Conservation (phyloP, 768 basidiomycete species). For the Tylopilus rubrobrunneus region DNA sequence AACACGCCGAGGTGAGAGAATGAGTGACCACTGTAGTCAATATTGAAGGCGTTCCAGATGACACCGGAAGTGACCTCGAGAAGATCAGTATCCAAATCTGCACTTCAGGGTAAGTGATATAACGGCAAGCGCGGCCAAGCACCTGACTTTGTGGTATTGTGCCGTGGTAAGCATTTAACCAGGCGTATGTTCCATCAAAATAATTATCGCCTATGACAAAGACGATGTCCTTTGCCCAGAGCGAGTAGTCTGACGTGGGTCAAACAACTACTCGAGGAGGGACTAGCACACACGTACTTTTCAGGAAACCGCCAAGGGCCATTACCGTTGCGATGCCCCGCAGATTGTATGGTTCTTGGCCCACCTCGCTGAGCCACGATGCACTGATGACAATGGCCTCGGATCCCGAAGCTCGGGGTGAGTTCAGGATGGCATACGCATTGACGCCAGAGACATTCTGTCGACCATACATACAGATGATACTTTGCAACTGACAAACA, state of each 20-base stretch:
- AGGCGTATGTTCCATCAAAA: conserved; percentile 90
- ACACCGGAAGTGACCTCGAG: conserved; percentile 74
- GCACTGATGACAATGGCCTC: conserved; percentile 93
- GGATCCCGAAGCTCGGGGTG: conserved; percentile 88
- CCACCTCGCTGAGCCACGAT: conserved; percentile 75
- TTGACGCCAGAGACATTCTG: conserved; percentile 68
- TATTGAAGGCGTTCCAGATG: conserved; percentile 91
- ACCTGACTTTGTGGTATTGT: conserved; percentile 57
- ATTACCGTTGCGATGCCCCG: conserved; percentile 86
- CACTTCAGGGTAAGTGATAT: background rate
- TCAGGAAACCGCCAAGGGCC: conserved; percentile 78
- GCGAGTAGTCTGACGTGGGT: conserved; percentile 59
- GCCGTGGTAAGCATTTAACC: conserved; percentile 82
- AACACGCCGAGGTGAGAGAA: conserved; percentile 96
- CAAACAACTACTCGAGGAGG: background rate
- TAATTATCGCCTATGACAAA: conserved; percentile 88
- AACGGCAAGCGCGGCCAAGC: background rate
- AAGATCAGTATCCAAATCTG: conserved; percentile 65
- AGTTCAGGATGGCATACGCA: conserved; percentile 74
- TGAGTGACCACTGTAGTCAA: conserved; percentile 96
- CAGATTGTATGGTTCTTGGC: conserved; percentile 62
- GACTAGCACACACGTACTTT: conserved; percentile 47
- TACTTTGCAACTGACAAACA: background rate
- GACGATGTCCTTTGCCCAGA: conserved; percentile 94
- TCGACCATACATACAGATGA: conserved; percentile 4